These are phyloP conservation scores for Polyporus tsugae DNA, from an alignment of 1,284 basidiomycete genomes.

Conservation along the genomic window DNA sequence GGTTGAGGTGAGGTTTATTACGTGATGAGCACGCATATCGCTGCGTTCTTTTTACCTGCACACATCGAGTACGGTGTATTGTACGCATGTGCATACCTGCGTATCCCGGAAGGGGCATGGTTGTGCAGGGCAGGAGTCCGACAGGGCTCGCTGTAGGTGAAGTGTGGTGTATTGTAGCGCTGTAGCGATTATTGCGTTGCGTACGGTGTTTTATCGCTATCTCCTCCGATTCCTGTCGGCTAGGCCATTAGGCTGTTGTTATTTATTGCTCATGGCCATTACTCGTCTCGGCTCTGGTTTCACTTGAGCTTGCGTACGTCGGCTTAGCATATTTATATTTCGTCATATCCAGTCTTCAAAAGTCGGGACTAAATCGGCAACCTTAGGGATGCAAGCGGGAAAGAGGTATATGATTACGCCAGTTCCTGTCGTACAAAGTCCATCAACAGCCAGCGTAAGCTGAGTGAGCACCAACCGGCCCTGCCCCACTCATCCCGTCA, in stretches of 20 bases:
- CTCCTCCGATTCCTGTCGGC: not conserved
- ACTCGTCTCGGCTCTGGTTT: not conserved
- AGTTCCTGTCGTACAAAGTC: slow-evolving; percentile 30
- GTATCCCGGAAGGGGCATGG: not conserved
- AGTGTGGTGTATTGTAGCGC: not conserved
- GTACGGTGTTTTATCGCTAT: not conserved
- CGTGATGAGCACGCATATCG: not conserved
- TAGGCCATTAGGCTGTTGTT: not conserved
- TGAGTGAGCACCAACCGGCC: not conserved
- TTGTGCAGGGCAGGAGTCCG: not conserved
- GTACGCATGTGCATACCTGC: not conserved
- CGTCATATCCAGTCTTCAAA: no score
- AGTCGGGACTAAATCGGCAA: not conserved
- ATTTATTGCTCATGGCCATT: not conserved
- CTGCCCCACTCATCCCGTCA: not conserved
- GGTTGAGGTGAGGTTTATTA: not conserved
- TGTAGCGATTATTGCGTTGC: not conserved
- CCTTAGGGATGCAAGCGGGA: not conserved
- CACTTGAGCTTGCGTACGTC: not conserved
- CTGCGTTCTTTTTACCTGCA: not conserved
- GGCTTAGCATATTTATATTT: no score
- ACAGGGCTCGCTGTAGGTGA: not conserved
- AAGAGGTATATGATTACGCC: slow-evolving; percentile 33
- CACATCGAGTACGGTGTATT: not conserved
- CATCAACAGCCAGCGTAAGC: slow-evolving; percentile 7